A percentile compares a stretch with the other conserved stretches of the same genome.
phyloP scores from a whole-genome alignment of 1,284 basidiomycete species.

The Pisolithus thermaeus region DNA sequence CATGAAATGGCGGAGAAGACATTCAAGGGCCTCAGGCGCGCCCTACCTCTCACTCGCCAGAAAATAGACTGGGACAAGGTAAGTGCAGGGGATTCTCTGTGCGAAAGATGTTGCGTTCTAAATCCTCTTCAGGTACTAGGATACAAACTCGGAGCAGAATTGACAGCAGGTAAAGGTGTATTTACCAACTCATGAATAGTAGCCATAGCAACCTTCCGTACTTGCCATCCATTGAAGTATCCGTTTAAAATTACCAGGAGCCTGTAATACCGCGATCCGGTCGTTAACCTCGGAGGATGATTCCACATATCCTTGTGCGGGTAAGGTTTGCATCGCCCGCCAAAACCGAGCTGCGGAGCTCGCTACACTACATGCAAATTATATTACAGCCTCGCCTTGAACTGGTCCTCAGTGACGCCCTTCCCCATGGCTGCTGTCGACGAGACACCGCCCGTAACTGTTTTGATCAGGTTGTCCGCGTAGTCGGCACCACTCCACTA shows the following conservation, averaged over 20 bases:
- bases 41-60: constrained; percentile 86
- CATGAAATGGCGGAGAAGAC: constrained; percentile 85
- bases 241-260: not conserved
- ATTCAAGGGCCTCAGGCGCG: constrained; percentile 84
- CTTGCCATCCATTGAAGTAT: not conserved
- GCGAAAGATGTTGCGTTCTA: not conserved
- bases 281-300: not conserved
- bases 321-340: constrained; percentile 2
- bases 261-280: not conserved
- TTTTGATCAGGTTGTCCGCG: constrained; percentile 88
- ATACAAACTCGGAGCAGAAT: constrained; percentile 82
- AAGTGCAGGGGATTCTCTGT: constrained; percentile 11
- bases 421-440: constrained; percentile 94
- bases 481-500: constrained; percentile 96
- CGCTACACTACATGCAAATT: not conserved
- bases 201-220: not conserved
- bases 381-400: constrained; percentile 54
- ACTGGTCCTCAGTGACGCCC: constrained; percentile 91
- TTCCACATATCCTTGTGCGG: not conserved
- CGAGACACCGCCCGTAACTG: constrained; percentile 92
- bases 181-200: constrained; percentile 39
- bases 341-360: not conserved
- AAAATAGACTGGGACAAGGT: constrained; percentile 95
- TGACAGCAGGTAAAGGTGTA: constrained; percentile 64
- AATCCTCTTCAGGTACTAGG: constrained; percentile 56